These are phyloP conservation scores for Ordospora colligata DNA, from an alignment of 371 early-diverging fungal genomes.

Conservation along the genomic window DNA sequence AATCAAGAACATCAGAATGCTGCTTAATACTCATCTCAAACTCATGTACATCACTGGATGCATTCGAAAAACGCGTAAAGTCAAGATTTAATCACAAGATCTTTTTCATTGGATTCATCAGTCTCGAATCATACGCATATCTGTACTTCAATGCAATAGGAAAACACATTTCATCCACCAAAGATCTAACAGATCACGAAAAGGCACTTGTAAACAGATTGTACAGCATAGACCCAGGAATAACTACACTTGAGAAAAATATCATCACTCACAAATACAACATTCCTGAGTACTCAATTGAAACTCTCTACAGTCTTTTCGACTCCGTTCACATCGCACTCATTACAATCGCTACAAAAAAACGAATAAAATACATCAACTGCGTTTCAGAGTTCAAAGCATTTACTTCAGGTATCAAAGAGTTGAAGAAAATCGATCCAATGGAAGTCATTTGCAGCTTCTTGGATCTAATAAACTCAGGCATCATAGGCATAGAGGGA, in stretches of 20 bases:
- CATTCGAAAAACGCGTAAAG: constrained; percentile 43
- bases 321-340: constrained; percentile 39
- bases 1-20: not conserved
- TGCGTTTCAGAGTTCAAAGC: constrained; percentile 25
- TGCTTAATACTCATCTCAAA: constrained; percentile 19
- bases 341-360: constrained; percentile 1
- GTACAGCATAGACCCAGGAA: not conserved
- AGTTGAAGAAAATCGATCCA: constrained; percentile 12
- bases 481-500: constrained; percentile 34
- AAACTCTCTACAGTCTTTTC: constrained; percentile 14
- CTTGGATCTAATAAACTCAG: constrained; percentile 38
- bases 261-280: constrained; percentile 13
- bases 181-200: not conserved
- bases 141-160: not conserved
- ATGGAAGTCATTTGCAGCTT: constrained; percentile 6
- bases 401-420: constrained; percentile 17
- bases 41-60: constrained; percentile 20
- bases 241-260: not conserved
- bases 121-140: not conserved
- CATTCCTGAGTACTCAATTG: constrained; percentile 21
- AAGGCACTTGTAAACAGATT: not conserved
- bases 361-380: constrained; percentile 12
- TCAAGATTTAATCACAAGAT: constrained; percentile 40
- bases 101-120: constrained; percentile 23
- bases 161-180: not conserved